Conservation (phyloP, 306 rosid species). For the Acacia melanoxylon region DNA sequence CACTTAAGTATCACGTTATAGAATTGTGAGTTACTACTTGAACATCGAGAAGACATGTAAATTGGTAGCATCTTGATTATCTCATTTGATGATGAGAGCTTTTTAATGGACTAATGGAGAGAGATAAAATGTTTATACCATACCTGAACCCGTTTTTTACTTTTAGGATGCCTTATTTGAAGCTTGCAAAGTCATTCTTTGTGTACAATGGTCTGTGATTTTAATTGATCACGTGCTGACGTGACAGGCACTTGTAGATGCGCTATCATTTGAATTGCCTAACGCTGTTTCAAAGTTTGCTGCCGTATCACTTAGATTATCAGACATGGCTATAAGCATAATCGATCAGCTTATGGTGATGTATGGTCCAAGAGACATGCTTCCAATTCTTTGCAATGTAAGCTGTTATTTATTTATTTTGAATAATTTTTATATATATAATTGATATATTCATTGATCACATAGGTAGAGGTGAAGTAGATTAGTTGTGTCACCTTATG, state of each 20-base stretch:
- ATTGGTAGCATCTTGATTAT: not conserved
- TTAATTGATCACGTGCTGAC: constrained; percentile 18
- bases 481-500: constrained; percentile 13
- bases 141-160: not conserved
- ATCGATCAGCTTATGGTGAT: constrained; percentile 54
- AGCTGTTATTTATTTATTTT: constrained; percentile 9
- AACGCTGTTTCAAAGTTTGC: constrained; percentile 72
- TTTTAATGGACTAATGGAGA: not conserved
- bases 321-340: constrained; percentile 57
- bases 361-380: constrained; percentile 86
- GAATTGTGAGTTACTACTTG: not conserved
- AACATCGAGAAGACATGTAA: not conserved
- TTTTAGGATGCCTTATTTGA: constrained; percentile 13
- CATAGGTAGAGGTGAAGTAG: constrained; percentile 26
- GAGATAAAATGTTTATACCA: not conserved
- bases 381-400: constrained; percentile 72
- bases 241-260: constrained; percentile 62
- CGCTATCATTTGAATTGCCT: constrained; percentile 74
- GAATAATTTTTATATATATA: not conserved
- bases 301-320: constrained; percentile 52
- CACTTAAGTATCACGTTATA: not conserved
- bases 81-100: not conserved
- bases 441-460: constrained; percentile 9
- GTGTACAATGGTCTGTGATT: not conserved
- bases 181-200: not conserved